Percentiles rank a stretch among this genome's conserved stretches.
These are phyloP conservation scores for Boletus sensibilis DNA, from an alignment of 768 basidiomycete genomes.

Conservation along the genomic window DNA sequence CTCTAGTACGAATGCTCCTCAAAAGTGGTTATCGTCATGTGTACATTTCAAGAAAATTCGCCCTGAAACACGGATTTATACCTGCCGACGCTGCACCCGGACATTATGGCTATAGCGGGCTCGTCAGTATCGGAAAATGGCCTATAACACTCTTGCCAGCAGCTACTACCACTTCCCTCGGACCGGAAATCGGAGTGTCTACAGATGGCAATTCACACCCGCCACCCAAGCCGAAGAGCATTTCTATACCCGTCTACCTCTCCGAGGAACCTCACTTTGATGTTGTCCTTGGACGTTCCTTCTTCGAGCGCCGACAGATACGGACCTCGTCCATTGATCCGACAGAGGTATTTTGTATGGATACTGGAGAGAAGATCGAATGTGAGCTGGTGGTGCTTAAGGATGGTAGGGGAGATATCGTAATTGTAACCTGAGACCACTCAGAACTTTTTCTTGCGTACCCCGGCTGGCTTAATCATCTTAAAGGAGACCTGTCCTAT, in stretches of 20 bases:
- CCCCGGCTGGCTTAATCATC: neutral
- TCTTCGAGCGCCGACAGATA: slow-evolving; percentile 80
- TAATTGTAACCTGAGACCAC: slow-evolving; percentile 64
- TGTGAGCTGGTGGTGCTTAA: slow-evolving; percentile 91
- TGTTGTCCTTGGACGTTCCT: slow-evolving; percentile 86
- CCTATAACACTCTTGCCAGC: slow-evolving; percentile 67
- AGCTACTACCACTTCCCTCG: neutral
- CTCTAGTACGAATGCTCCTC: too few relatives aligned
- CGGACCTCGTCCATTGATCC: slow-evolving; percentile 80
- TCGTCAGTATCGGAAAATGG: slow-evolving; percentile 83
- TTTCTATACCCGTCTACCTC: slow-evolving; percentile 69
- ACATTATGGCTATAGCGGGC: slow-evolving; percentile 89
- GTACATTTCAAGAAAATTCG: slow-evolving; percentile 94
- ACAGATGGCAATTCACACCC: neutral
- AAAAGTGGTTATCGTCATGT: slow-evolving; percentile 91
- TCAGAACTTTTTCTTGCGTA: neutral
- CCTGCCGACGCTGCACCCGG: slow-evolving; percentile 86
- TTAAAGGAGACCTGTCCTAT: too few relatives aligned
- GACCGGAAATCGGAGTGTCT: neutral
- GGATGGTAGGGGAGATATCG: slow-evolving; percentile 87
- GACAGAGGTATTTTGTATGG: slow-evolving; percentile 88
- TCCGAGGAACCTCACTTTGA: slow-evolving; percentile 96
- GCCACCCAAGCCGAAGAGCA: slow-evolving; percentile 37
- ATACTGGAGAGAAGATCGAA: slow-evolving; percentile 88
- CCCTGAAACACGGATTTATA: slow-evolving; percentile 82